These are phyloP conservation scores for Colletotrichum eremochloae DNA, from an alignment of 2,329 filamentous ascomycete genomes.

Conservation along the genomic window DNA sequence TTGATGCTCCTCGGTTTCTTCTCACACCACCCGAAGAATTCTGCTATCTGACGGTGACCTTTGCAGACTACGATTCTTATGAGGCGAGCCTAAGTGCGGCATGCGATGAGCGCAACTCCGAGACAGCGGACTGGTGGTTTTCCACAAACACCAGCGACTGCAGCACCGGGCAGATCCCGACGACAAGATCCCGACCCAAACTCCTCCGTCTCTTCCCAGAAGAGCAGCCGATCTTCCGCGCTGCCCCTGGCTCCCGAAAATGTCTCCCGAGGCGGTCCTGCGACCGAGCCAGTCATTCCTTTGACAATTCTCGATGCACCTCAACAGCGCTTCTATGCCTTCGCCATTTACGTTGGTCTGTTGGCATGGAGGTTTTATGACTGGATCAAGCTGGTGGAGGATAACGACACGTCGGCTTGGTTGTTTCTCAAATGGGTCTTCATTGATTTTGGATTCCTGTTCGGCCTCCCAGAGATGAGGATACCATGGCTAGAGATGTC, in stretches of 20 bases:
- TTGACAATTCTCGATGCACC: constrained; percentile 87
- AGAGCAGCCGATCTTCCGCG: constrained; percentile 43
- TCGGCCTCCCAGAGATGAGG: constrained; percentile 85
- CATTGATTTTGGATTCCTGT: constrained; percentile 88
- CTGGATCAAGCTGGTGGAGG: constrained; percentile 81
- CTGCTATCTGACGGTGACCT: neutral
- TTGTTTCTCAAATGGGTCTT: constrained; percentile 94
- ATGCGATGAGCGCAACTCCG: constrained; percentile 88
- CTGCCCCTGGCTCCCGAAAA: constrained; percentile 65
- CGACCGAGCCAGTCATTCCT: constrained; percentile 78
- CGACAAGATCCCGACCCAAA: constrained; percentile 47
- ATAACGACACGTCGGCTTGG: constrained; percentile 88
- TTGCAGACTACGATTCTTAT: constrained; percentile 26
- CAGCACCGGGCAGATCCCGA: constrained; percentile 53
- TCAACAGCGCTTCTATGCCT: constrained; percentile 88
- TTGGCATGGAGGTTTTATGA: constrained; percentile 90
- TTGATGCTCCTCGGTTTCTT: neutral
- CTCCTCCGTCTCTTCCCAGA: constrained; percentile 33
- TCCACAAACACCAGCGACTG: constrained; percentile 77
- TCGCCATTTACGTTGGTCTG: constrained; percentile 81
- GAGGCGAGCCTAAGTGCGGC: constrained; percentile 52
- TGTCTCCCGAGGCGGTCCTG: constrained; percentile 42
- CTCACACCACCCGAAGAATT: neutral
- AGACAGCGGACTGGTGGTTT: constrained; percentile 85
- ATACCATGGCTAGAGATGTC: constrained; percentile 98